Percentiles rank a stretch among this genome's conserved stretches.
phyloP scores from a whole-genome alignment of 2,329 filamentous ascomycete species.

The Scedosporium apiospermum region DNA sequence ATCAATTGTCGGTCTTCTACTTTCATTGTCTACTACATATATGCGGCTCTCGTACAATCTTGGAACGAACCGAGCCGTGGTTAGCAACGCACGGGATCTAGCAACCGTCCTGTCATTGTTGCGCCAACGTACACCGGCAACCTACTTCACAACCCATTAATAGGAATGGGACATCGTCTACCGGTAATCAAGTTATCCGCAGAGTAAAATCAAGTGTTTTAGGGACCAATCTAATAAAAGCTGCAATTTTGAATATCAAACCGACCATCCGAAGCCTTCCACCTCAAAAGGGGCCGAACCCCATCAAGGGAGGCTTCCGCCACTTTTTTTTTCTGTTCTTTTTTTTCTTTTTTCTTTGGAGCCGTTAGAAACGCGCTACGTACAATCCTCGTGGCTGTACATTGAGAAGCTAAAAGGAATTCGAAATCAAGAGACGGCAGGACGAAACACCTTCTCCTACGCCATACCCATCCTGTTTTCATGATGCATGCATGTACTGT shows the following conservation, averaged over 20 bases:
- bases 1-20: not conserved
- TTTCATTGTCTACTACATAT: not conserved
- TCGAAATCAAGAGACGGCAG: constrained; percentile 1
- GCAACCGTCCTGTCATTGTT: no score
- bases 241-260: not conserved
- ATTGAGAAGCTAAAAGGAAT: not conserved
- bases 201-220: not conserved
- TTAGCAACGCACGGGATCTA: no score
- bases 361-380: not conserved
- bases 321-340: not conserved
- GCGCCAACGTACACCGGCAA: no score
- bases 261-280: not conserved
- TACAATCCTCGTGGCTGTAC: not conserved
- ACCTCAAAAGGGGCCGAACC: not conserved
- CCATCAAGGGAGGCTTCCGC: no score
- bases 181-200: not conserved
- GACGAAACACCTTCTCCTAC: not conserved
- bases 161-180: not conserved
- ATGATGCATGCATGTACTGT: constrained; percentile 6
- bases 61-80: no score
- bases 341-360: no score
- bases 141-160: no score
- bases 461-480: constrained; percentile 4
- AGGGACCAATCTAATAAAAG: constrained; percentile 6
- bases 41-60: no score